Evolutionary conservation across 2,329 filamentous ascomycete species (phyloP).

Genomic region (Penicillium brevicompactum): DNA sequence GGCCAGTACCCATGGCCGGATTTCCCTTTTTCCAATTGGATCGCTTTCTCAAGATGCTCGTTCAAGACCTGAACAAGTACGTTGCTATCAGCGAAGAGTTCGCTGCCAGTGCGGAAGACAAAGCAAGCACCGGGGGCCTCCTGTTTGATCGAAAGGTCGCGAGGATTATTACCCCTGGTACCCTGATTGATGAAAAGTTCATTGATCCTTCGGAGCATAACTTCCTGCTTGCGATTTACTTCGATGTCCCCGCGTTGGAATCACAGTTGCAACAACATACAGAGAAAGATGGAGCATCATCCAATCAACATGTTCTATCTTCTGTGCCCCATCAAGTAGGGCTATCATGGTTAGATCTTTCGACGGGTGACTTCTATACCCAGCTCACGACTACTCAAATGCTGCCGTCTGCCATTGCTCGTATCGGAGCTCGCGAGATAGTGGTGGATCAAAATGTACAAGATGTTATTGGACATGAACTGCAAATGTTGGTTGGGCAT

Average conservation of each 20-base stretch:
- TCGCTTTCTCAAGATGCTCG: conserved; percentile 86
- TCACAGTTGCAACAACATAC: conserved; percentile 23
- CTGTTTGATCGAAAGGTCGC: conserved; percentile 84
- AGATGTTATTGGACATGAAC: conserved; percentile 58
- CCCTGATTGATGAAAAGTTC: conserved; percentile 95
- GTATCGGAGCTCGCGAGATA: conserved; percentile 82
- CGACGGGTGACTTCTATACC: conserved; percentile 91
- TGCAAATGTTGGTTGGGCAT: conserved; percentile 71
- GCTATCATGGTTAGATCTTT: conserved; percentile 91
- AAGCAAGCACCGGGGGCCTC: conserved; percentile 73
- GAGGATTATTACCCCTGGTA: conserved; percentile 89
- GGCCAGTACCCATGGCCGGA: conserved; percentile 85
- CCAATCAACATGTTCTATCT: conserved; percentile 31
- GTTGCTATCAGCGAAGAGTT: conserved; percentile 96
- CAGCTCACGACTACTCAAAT: conserved; percentile 71
- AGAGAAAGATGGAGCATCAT: conserved; percentile 15
- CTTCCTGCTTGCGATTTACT: conserved; percentile 80
- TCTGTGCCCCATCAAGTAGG: conserved; percentile 59
- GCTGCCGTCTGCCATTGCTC: conserved; percentile 77
- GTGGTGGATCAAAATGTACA: conserved; percentile 70
- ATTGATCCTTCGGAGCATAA: conserved; percentile 94
- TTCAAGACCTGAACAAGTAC: conserved; percentile 85
- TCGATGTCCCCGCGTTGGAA: conserved; percentile 41
- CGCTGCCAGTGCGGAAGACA: conserved; percentile 69
- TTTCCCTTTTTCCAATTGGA: conserved; percentile 94